Base-by-base conservation (phyloP, 2,329 filamentous ascomycete species). In the Calcarisporium arbuscula region DNA sequence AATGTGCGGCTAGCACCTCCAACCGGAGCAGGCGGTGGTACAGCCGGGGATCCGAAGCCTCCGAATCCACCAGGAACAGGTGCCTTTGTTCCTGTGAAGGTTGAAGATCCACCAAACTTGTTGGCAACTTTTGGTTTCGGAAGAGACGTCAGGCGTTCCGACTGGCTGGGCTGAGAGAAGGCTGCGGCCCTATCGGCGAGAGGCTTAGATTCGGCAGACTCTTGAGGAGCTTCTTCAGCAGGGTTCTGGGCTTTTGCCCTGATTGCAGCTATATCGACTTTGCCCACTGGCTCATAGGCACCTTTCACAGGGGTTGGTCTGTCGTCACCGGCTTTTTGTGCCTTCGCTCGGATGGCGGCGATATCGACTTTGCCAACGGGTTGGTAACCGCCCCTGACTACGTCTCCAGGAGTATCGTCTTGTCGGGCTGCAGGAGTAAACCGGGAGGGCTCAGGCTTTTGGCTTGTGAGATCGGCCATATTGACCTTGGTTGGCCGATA, bases 341-440 rank as follows among this genome's bases (percentile, higher is more conserved):
- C 88, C 67, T 74, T 86, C 56, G 70, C 80, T 43, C 92, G 79
- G 47, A 98, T 83, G 23, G 87, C 89, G 17, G 83, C 84, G 61
- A 98, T 96, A 53, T 98, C 89, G n/a, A 98, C 85, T 65, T 95
- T 96, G 37, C 92, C 92, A 49, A 98, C 68, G 15, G 92, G 92
- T 57, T 95, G 87, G 60, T 98, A 98, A 12, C 74, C 82, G 28
- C 92, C 92, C 52, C 66, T 84, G 33, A 96, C 79, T 15, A 95
- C 75, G 53, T 88, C 82, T 17, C 60, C 47, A 21, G 47, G 37
- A 5, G 61, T 57, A 30, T 75, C 68, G 30, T 73, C 62, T 23
- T 56, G 52, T 34, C 58, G 56, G 26, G 64, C 50, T 19, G 69
- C 57, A 34, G 66, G 59, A 35, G 71, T 66, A 52, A 74, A 77